These are phyloP conservation scores for Trichophyton verrucosum DNA, from an alignment of 2,329 filamentous ascomycete species.

Conservation along the genomic window DNA sequence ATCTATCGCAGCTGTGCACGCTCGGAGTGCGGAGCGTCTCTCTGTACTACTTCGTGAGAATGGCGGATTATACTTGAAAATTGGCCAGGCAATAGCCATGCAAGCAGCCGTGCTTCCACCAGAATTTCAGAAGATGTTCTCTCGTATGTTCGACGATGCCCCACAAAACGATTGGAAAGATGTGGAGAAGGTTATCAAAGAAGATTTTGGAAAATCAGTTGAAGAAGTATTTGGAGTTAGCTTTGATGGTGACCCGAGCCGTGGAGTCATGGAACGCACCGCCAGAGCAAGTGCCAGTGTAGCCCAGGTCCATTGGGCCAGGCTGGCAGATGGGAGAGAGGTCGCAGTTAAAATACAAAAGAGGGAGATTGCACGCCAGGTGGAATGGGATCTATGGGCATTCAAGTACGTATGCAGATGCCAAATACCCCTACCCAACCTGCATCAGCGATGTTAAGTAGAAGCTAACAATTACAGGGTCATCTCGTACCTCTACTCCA, in stretches of 20 bases:
- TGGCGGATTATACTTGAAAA: slow-evolving; percentile 91
- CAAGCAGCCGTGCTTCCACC: slow-evolving; percentile 87
- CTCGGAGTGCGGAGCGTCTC: slow-evolving; percentile 68
- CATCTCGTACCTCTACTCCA: slow-evolving; percentile 69
- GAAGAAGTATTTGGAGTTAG: slow-evolving; percentile 90
- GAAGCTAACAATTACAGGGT: slow-evolving; percentile 39
- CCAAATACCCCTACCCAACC: background rate
- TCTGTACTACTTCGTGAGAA: slow-evolving; percentile 73
- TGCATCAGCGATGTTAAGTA: background rate
- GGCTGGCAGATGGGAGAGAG: slow-evolving; percentile 71
- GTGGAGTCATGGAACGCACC: slow-evolving; percentile 57
- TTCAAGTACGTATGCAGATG: slow-evolving; percentile 54
- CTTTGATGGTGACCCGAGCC: slow-evolving; percentile 54
- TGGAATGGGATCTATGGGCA: slow-evolving; percentile 89
- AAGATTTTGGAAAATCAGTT: slow-evolving; percentile 73
- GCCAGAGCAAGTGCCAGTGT: slow-evolving; percentile 73
- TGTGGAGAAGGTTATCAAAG: slow-evolving; percentile 68
- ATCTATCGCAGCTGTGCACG: slow-evolving; percentile 65
- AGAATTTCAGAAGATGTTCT: slow-evolving; percentile 93
- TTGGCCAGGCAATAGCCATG: slow-evolving; percentile 97
- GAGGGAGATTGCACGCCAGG: slow-evolving; percentile 78
- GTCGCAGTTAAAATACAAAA: slow-evolving; percentile 97
- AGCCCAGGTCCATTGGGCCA: slow-evolving; percentile 92
- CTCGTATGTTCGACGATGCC: slow-evolving; percentile 93
- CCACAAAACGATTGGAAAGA: slow-evolving; percentile 83